These are phyloP conservation scores for Tolypocladium sp. DNA, from an alignment of 2,329 filamentous ascomycete species.

Conservation along the genomic window DNA sequence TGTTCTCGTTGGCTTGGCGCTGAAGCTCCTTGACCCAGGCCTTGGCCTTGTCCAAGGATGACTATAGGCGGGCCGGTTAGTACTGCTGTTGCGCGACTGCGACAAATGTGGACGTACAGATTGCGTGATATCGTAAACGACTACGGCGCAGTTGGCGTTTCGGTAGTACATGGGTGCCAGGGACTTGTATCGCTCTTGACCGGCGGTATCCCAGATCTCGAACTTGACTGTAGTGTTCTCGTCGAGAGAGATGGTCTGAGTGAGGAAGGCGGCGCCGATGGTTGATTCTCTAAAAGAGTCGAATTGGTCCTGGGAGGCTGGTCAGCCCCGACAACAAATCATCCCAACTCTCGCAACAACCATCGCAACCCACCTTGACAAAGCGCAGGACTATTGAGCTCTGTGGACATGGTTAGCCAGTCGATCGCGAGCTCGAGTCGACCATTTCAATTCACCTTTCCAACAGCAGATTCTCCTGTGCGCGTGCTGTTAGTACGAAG, in stretches of 20 bases:
- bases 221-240: slow-evolving; percentile 99
- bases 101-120: slow-evolving; percentile 55
- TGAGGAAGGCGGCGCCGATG: slow-evolving; percentile 96
- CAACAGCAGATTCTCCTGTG: slow-evolving; percentile 92
- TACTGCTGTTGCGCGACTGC: background rate
- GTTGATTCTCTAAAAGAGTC: slow-evolving; percentile 95
- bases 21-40: slow-evolving; percentile 99
- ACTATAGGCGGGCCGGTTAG: slow-evolving; percentile 38
- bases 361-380: slow-evolving; percentile 71
- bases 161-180: slow-evolving; percentile 99
- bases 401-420: slow-evolving; percentile 33
- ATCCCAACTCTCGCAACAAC: background rate
- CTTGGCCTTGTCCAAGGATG: slow-evolving; percentile 97
- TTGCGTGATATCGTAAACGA: slow-evolving; percentile 99
- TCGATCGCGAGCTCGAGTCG: background rate
- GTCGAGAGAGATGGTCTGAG: slow-evolving; percentile 96
- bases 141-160: slow-evolving; percentile 97
- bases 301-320: slow-evolving; percentile 75
- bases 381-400: slow-evolving; percentile 97
- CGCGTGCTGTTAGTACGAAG: background rate
- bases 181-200: slow-evolving; percentile 98
- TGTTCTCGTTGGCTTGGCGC: slow-evolving; percentile 98
- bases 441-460: slow-evolving; percentile 60
- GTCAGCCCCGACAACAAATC: slow-evolving; percentile 5
- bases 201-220: slow-evolving; percentile 98